These are phyloP conservation scores for Ilyonectria mors-panacis DNA, from an alignment of 2,329 filamentous ascomycete species.

Conservation along the genomic window DNA sequence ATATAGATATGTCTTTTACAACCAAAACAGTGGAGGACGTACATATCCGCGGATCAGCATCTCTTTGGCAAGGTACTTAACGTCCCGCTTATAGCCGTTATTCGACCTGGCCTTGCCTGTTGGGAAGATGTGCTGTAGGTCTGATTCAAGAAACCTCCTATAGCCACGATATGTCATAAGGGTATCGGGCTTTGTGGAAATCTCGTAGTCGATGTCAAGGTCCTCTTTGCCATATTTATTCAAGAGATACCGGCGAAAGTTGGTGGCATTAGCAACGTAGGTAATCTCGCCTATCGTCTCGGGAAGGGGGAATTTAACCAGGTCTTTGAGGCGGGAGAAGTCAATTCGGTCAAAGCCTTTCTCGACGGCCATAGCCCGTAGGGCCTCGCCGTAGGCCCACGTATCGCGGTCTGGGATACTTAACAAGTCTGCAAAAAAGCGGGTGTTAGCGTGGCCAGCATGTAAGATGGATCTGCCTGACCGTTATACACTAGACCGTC, in stretches of 20 bases:
- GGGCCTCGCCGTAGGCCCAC: constrained; percentile 64
- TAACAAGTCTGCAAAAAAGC: constrained; percentile 57
- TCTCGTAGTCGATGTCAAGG: constrained; percentile 48
- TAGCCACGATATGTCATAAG: constrained; percentile 51
- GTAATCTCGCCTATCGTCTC: constrained; percentile 59
- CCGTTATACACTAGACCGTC: constrained; percentile 69
- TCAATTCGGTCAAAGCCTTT: constrained; percentile 58
- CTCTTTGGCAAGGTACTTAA: constrained; percentile 50
- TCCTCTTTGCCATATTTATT: constrained; percentile 44
- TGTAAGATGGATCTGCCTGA: constrained; percentile 40
- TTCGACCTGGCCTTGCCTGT: constrained; percentile 34
- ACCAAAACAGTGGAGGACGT: constrained; percentile 18
- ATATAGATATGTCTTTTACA: too few species aligned
- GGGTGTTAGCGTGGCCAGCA: background rate
- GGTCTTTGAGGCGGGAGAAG: constrained; percentile 62
- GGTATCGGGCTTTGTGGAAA: constrained; percentile 47
- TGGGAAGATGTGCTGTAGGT: constrained; percentile 49
- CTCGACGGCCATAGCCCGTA: constrained; percentile 55
- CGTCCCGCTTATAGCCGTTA: constrained; percentile 45
- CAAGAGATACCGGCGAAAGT: constrained; percentile 48
- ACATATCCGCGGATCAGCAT: constrained; percentile 52
- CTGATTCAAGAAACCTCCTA: constrained; percentile 48
- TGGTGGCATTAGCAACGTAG: constrained; percentile 51
- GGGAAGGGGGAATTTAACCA: constrained; percentile 57
- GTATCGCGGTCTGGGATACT: constrained; percentile 62